These are phyloP conservation scores for Paragyromitra xinjiangensis DNA, from an alignment of 495 filamentous ascomycete species.

Conservation along the genomic window DNA sequence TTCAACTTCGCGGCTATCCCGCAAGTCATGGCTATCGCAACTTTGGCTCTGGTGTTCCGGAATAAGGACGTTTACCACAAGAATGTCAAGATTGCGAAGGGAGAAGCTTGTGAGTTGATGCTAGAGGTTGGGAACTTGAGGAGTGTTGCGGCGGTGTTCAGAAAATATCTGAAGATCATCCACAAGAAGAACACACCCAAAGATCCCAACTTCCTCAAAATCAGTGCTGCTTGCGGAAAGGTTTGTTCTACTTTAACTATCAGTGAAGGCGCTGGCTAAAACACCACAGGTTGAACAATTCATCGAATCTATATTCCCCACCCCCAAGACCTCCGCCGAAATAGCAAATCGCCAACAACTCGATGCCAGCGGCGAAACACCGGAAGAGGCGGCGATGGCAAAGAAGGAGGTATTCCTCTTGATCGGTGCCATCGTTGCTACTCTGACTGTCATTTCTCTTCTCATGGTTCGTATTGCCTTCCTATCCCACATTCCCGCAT, in stretches of 20 bases:
- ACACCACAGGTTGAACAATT: conserved; percentile 86
- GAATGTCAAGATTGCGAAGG: conserved; percentile 96
- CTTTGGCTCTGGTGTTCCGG: conserved; percentile 87
- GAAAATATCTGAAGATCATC: conserved; percentile 77
- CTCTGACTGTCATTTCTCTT: conserved; percentile 68
- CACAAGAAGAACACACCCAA: conserved; percentile 93
- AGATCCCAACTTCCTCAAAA: conserved; percentile 92
- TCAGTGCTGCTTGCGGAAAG: conserved; percentile 88
- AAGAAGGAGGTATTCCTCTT: conserved; percentile 71
- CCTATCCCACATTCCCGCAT: background rate
- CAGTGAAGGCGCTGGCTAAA: conserved; percentile 52
- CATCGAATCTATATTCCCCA: conserved; percentile 92
- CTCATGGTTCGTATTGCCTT: conserved; percentile 68
- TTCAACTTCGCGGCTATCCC: conserved; percentile 99
- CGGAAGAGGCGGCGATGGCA: conserved; percentile 60
- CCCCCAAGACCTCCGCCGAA: conserved; percentile 67
- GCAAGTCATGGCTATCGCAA: conserved; percentile 98
- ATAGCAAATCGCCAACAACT: conserved; percentile 52
- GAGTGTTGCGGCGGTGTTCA: conserved; percentile 80
- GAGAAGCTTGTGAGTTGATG: conserved; percentile 91
- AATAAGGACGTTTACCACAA: conserved; percentile 87
- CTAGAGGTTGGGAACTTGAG: conserved; percentile 86
- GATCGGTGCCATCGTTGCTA: conserved; percentile 67
- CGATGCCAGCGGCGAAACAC: conserved; percentile 57
- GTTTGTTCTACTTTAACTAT: conserved; percentile 62